Base-by-base conservation (phyloP, 305 asterid genomes). In the Euphrasia arctica region DNA sequence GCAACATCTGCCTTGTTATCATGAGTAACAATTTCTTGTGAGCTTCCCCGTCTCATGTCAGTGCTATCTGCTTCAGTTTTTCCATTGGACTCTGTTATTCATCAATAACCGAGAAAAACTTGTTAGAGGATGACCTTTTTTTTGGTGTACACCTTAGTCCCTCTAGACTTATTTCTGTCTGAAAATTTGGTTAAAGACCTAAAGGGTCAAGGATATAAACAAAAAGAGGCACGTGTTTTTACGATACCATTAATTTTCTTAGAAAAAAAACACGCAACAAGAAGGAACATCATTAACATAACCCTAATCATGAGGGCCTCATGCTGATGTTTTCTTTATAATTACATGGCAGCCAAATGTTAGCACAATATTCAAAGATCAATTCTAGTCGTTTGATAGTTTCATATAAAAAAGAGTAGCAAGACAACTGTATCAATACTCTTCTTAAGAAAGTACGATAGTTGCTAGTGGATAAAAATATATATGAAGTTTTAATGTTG, bases 41-140 rank as follows among this genome's bases (percentile, higher is more conserved):
- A 65, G 74, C 72, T 75, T 62, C 71, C 85, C 55, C 73, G 66
- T 63, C 54, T 74, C 62, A 75, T 72, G 18, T 29, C 66, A 42
- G 63, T 68, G 76, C 78, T 64, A 76, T 81, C 82, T 67, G 70
- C 79, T 68, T 70, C 85, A 39, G 78, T 70, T 54, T 79, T 79
- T 63, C 62, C 81, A 74, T 64, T 63, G 57, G 68, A 31, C 65
- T 74, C 93, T 72, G 73, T 65, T 63, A 57, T 75, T 69, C 62
- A 71, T 22, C 63, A 55, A 57, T 36, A 63, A 61, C 66, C 28
- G 74, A 75, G 56, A 75, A 66, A 29, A 65, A 49, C 51, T 47
- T 32, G 54, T 9, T 4, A 64, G 14, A 45, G 13, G 50, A 11
- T 42, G n/a, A 9, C 4, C 48, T 4, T 9, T 42, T 11, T 28